Base-by-base conservation (phyloP, 1,284 basidiomycete species). In the Ustilago esculenta region DNA sequence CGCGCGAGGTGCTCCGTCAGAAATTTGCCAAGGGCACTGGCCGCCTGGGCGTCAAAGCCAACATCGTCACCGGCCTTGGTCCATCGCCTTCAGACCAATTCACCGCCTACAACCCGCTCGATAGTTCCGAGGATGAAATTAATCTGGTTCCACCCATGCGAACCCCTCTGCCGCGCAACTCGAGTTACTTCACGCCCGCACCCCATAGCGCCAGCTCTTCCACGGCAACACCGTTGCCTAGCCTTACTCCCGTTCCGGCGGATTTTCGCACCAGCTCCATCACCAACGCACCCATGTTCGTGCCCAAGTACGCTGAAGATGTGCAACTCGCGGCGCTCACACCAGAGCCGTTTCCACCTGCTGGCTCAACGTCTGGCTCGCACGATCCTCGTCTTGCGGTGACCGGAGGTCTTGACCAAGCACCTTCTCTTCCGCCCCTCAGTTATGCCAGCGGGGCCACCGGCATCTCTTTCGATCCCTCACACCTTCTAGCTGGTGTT, bases 21-120 rank as follows among this genome's bases (percentile, higher is more conserved):
- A 75, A 74, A 61, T 66, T 77, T 36, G 73, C 59, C 35, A 75
- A 67, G 32, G 64, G 70, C 21, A 73, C 75, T 6, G 65, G 71
- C 14, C 58, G 73, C 23, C 55, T 77, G 8, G 75, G 75, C 12
- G 43, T 75, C 42, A 71, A 73, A 37, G 57, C 72, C 32, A 61
- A 45, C 39, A 46, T 68, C 18, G 45, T 59, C 25, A 65, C 49
- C 21, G 34, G 33, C 4, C 23, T 58, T 15, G 66, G 55, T 33
- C 52, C 53, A 2, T 17, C 58, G 5, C 46, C 64, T 10, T 59
- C 59, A 12, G 65, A 63, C 2, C 55, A 48, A 11, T 50, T 39
- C 23, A 30, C 50, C 9, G 60, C 60, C 23, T 70, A 69, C 41
- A 65, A 68, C 25, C 65, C 65, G 2, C 32, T 54, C n/a, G 65